These are phyloP conservation scores for Lactifluus pinguis DNA, from an alignment of 768 basidiomycete species.

Conservation along the genomic window DNA sequence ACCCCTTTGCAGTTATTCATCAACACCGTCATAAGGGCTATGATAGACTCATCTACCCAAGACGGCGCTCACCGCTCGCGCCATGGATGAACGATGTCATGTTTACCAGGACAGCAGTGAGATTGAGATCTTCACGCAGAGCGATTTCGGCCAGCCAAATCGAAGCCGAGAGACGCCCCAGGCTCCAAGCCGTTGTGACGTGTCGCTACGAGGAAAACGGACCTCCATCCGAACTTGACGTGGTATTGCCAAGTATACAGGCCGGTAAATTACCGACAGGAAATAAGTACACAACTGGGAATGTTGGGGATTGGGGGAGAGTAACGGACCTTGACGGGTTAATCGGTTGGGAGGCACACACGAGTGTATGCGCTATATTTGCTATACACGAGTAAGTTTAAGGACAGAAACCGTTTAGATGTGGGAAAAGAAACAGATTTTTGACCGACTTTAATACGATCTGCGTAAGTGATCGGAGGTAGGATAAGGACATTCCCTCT, in stretches of 20 bases:
- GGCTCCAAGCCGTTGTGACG: not conserved
- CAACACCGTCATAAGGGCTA: not conserved
- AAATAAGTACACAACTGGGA: not conserved
- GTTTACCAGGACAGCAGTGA: not conserved
- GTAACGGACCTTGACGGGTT: not conserved
- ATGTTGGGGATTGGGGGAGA: not conserved
- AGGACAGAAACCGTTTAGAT: not conserved
- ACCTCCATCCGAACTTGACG: too few species aligned
- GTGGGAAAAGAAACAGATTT: not conserved
- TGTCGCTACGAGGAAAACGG: not conserved
- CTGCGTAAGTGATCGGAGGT: not conserved
- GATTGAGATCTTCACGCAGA: too few species aligned
- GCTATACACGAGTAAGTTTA: not conserved
- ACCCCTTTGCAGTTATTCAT: not conserved
- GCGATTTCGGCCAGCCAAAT: not conserved
- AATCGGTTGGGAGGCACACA: conserved; percentile 8
- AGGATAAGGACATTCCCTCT: not conserved
- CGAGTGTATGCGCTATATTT: not conserved
- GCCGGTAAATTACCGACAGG: not conserved
- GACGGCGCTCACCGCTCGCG: not conserved
- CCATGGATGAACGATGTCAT: not conserved
- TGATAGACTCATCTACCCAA: not conserved
- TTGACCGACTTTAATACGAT: too few species aligned
- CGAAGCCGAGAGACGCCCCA: not conserved
- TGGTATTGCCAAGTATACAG: not conserved